Evolutionary conservation across 208 protist species (phyloP), one percentile per base, ranked within the genome.

Genomic region (Blastocrithidia nonstop): DNA sequence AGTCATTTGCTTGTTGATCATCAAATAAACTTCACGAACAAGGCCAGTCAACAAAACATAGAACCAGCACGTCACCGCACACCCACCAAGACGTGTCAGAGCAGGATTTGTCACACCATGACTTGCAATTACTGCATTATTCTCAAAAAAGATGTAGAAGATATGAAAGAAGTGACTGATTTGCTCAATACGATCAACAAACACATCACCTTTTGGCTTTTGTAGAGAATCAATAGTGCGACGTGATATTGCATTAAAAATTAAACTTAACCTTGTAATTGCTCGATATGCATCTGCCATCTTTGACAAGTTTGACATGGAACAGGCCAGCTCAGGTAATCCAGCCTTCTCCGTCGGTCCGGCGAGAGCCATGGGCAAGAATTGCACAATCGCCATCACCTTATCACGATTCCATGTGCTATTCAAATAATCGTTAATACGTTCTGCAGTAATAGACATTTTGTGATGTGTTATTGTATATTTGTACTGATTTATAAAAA

Each of bases 1-100:
- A 25, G 71, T 77, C 38, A 46, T 51, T 50, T 70, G 71, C 58
- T 66, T 70, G 62, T 78, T 57, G 48, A 66, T 64, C 41, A 88
- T 56, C 31, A 74, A 55, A 57, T 91, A 91, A 15, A 57, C 44
- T 65, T 74, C 62, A 42, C 69, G 67, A 40, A 84, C 26, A 36
- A 88, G 61, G 48, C 64, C 66, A 36, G 80, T 44, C n/a, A 81
- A 36, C 27, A 92, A 71, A 13, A 58, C 71, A 66, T 83, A 85
- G 66, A 92, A 77, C 82, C 82, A 92, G 67, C 75, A 88, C 19
- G 71, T 44, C 27, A 88, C 78, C 20, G 75, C 82, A 59, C 70
- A 71, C 29, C 70, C 72, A 16, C 82, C 77, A 27, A 88, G 41
- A 45, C 73, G 77, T 40, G 16, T n/a, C 40, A 87, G 47, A 29